Percentiles rank a stretch among this genome's conserved stretches.
Evolutionary conservation across 2,329 filamentous ascomycete species (phyloP).

Genomic region (Aureobasidium sp.): DNA sequence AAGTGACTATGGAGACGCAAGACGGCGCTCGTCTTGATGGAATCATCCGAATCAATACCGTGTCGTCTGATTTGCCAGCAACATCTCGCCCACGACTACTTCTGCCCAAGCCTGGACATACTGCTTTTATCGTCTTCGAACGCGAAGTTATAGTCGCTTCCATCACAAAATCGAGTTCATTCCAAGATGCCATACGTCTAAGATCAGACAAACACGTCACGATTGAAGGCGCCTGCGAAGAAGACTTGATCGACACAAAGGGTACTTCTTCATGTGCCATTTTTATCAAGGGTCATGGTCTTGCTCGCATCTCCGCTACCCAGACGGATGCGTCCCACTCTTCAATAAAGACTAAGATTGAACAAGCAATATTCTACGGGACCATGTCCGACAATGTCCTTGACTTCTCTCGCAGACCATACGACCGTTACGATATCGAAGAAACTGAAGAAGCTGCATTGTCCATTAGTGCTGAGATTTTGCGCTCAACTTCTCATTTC

Average conservation of each 20-base stretch:
- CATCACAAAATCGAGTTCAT: slow-evolving; percentile 56
- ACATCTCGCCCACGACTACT: slow-evolving; percentile 58
- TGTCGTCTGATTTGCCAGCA: slow-evolving; percentile 29
- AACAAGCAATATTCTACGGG: slow-evolving; percentile 92
- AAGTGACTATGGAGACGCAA: slow-evolving; percentile 55
- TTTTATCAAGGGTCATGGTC: slow-evolving; percentile 51
- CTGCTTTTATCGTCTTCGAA: slow-evolving; percentile 75
- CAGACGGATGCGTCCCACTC: slow-evolving; percentile 58
- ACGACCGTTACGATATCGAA: slow-evolving; percentile 55
- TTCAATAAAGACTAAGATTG: slow-evolving; percentile 80
- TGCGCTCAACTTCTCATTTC: slow-evolving; percentile 68
- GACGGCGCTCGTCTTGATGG: slow-evolving; percentile 50
- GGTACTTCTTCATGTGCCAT: slow-evolving; percentile 38
- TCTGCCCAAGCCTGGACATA: slow-evolving; percentile 69
- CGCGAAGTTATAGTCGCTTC: slow-evolving; percentile 65
- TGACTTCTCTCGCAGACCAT: slow-evolving; percentile 57
- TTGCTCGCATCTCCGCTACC: slow-evolving; percentile 48
- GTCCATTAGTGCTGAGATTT: slow-evolving; percentile 70
- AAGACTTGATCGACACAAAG: slow-evolving; percentile 35
- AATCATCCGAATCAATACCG: slow-evolving; percentile 54
- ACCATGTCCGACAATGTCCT: slow-evolving; percentile 75
- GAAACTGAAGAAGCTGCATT: slow-evolving; percentile 73
- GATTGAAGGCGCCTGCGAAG: slow-evolving; percentile 44
- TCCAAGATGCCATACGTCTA: slow-evolving; percentile 83
- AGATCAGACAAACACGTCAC: slow-evolving; percentile 45